Evolutionary conservation across 768 basidiomycete species (phyloP).

Genomic region (Lactarius sp.): DNA sequence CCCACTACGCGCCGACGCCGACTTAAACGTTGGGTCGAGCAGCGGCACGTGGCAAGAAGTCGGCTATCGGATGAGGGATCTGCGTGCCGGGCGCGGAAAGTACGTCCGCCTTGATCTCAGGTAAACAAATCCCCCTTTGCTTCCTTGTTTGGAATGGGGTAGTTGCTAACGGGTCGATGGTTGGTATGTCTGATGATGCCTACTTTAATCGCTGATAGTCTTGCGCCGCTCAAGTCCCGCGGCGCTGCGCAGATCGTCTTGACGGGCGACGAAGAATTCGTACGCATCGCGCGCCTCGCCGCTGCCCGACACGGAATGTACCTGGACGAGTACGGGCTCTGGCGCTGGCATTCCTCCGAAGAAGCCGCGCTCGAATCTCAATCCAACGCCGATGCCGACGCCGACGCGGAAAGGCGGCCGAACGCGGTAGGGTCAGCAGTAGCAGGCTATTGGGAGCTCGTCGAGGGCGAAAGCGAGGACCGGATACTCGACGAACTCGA

Average conservation of each 20-base stretch:
- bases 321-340: constrained; percentile 60
- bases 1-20: constrained; percentile 33
- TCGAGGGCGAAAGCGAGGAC: constrained; percentile 23
- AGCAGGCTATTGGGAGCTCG: constrained; percentile 21
- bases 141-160: background rate
- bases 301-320: constrained; percentile 45
- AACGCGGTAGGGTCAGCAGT: too few species aligned
- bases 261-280: constrained; percentile 54
- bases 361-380: constrained; percentile 9
- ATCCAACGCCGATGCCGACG: background rate
- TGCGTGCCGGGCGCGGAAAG: constrained; percentile 28
- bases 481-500: constrained; percentile 22
- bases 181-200: background rate
- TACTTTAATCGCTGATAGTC: constrained; percentile 27
- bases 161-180: background rate
- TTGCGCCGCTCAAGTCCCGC: constrained; percentile 45
- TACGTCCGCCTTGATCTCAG: constrained; percentile 29
- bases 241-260: constrained; percentile 49
- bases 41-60: constrained; percentile 31
- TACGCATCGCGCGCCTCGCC: constrained; percentile 36
- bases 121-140: constrained; percentile 20
- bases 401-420: background rate
- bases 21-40: background rate
- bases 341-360: constrained; percentile 44
- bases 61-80: constrained; percentile 28